Evolutionary conservation across 2,329 filamentous ascomycete species (phyloP).

Genomic region (Diaporthe citrichinensis): DNA sequence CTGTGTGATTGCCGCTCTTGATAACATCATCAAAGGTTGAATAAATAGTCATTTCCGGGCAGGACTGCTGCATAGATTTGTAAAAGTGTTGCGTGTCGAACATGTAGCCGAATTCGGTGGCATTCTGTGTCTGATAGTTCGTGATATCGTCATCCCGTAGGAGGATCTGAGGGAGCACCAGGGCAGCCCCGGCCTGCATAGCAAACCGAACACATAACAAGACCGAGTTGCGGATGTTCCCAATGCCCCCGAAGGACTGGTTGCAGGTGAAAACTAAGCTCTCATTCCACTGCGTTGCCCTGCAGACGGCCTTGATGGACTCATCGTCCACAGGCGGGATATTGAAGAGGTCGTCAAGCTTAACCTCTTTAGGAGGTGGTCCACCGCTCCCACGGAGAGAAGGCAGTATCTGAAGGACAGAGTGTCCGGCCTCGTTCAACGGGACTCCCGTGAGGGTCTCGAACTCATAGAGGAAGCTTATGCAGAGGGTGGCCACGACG

Average conservation of each 20-base stretch:
- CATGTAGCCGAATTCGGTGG: constrained; percentile 34
- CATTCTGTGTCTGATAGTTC: constrained; percentile 22
- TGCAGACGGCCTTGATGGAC: constrained; percentile 24
- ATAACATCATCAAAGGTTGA: not conserved
- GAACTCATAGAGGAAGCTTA: constrained; percentile 14
- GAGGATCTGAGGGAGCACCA: constrained; percentile 28
- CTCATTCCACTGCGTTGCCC: constrained; percentile 19
- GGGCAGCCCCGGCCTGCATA: constrained; percentile 30
- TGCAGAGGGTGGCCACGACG: not conserved
- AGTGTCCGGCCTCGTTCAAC: constrained; percentile 18
- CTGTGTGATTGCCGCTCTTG: not conserved
- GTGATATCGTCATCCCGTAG: constrained; percentile 16
- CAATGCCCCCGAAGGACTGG: constrained; percentile 34
- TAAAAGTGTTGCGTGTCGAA: constrained; percentile 31
- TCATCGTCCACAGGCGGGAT: constrained; percentile 9
- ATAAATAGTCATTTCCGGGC: constrained; percentile 34
- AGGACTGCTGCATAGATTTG: constrained; percentile 25
- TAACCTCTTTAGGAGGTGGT: not conserved
- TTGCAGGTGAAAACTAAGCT: constrained; percentile 34
- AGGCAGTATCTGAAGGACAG: constrained; percentile 21
- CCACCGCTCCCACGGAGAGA: not conserved
- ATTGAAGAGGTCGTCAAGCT: constrained; percentile 15
- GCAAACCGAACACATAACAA: constrained; percentile 29
- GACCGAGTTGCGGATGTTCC: constrained; percentile 34
- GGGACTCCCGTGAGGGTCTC: constrained; percentile 11